Base-by-base conservation (phyloP, 1,284 basidiomycete species). In the Ustilago shanxiensis region DNA sequence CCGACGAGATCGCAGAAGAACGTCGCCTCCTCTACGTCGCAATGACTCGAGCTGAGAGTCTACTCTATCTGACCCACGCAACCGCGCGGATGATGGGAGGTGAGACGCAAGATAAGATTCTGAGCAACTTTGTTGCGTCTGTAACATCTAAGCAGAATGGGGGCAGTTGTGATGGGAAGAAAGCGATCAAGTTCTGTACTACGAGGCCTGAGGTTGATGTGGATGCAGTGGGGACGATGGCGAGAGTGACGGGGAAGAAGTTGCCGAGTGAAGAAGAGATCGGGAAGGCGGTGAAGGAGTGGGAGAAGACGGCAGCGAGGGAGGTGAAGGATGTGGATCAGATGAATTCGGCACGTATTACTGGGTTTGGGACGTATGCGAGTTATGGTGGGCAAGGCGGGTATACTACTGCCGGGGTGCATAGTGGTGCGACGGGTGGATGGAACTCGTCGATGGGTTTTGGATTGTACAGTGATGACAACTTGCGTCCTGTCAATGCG, bases 11-110 rank as follows among this genome's bases (percentile, higher is more conserved):
- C 1, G 91, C 91, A 24, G 95, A 96, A 88, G 94, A 96, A 86
- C 88, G 92, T 56, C 91, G 94, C 10, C 87, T 96, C 62, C 89
- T 95, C 22, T 97, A 95, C 82, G 94, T 96, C 5, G 94, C 93
- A 0, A 95, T 94, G 87, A 97, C 94, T 0, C 90, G 94, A 11
- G 94, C 94, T 0, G 92, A 95, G 83, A 88, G 89, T 3, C 88
- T 94, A 18, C 88, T 95, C 28, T 93, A 93, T 83, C 83, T 94
- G 18, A 88, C 90, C 66, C 51, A 86, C 76, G 61, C 69, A 16
- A 53, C 71, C 3, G 66, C 61, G 3, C 77, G 83, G 10, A 67
- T 74, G 66, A 53, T 69, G 20, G 75, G 75, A 11, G 77, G 77
- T 24, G 73, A 83, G 4, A 72, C 60, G 22, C 60, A 68, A 37